Evolutionary conservation across 2,329 filamentous ascomycete species (phyloP).

Genomic region (Aureobasidium sp.): DNA sequence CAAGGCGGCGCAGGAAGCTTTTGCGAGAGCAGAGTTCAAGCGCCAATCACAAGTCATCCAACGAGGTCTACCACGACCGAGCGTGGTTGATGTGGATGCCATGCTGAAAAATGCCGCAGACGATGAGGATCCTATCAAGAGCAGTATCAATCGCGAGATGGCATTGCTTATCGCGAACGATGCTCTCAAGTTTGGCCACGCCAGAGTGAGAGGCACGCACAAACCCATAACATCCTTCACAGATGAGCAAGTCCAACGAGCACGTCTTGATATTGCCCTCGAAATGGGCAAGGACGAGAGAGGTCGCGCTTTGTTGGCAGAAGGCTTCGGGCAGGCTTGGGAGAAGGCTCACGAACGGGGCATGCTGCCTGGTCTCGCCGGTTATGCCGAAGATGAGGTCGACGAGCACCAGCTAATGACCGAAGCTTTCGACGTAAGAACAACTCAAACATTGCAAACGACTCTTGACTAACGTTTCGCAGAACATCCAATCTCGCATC

Average conservation of each 20-base stretch:
- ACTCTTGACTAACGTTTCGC: not conserved
- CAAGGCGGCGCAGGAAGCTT: slow-evolving; percentile 54
- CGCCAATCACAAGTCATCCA: slow-evolving; percentile 90
- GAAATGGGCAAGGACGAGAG: slow-evolving; percentile 51
- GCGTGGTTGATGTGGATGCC: slow-evolving; percentile 60
- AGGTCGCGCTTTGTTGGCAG: slow-evolving; percentile 40
- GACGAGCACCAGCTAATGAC: slow-evolving; percentile 60
- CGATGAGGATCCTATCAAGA: slow-evolving; percentile 57
- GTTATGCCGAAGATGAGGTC: slow-evolving; percentile 70
- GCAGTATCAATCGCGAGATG: slow-evolving; percentile 68
- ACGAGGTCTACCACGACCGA: slow-evolving; percentile 69
- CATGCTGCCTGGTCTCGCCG: slow-evolving; percentile 69
- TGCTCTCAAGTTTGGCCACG: slow-evolving; percentile 64
- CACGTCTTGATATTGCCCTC: slow-evolving; percentile 67
- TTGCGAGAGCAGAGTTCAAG: slow-evolving; percentile 63
- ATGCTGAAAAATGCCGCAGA: slow-evolving; percentile 58
- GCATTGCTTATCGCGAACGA: slow-evolving; percentile 77
- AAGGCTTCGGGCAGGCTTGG: slow-evolving; percentile 47
- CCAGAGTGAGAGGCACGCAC: slow-evolving; percentile 57
- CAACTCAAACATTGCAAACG: not conserved
- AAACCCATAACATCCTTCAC: slow-evolving; percentile 57
- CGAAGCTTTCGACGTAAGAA: slow-evolving; percentile 65
- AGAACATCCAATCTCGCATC: slow-evolving; percentile 68
- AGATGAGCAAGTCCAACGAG: slow-evolving; percentile 66
- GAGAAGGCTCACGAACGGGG: slow-evolving; percentile 40